A percentile compares a stretch with the other conserved stretches of the same genome.
Evolutionary conservation across 2,329 filamentous ascomycete genomes (phyloP).

Genomic region (Stachybotrys elegans): DNA sequence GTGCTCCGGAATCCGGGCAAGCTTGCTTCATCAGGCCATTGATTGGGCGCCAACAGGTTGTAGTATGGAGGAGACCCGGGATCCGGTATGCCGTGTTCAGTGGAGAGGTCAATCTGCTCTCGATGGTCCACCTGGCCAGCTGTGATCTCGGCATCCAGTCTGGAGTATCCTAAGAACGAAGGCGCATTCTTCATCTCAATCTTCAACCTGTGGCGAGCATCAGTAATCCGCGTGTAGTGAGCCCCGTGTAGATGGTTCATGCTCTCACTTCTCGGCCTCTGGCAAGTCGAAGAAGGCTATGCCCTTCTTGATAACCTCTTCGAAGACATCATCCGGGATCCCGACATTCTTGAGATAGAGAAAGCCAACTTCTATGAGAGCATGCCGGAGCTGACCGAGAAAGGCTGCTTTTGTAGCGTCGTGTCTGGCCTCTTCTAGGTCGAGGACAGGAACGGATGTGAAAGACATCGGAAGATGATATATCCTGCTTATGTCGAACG

Average conservation of each 20-base stretch:
- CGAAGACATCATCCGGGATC: slow-evolving; percentile 60
- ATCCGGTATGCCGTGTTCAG: slow-evolving; percentile 63
- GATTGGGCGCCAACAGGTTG: slow-evolving; percentile 71
- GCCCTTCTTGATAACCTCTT: slow-evolving; percentile 62
- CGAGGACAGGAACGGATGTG: slow-evolving; percentile 70
- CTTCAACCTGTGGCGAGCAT: slow-evolving; percentile 39
- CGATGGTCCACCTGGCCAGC: slow-evolving; percentile 72
- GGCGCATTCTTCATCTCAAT: slow-evolving; percentile 71
- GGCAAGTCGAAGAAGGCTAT: slow-evolving; percentile 74
- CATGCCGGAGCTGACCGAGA: slow-evolving; percentile 64
- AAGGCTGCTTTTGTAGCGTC: slow-evolving; percentile 67
- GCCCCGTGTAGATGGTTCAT: no score
- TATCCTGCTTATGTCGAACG: background rate
- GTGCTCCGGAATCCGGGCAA: slow-evolving; percentile 64
- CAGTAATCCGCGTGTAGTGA: no score
- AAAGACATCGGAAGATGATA: slow-evolving; percentile 62
- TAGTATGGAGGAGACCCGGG: slow-evolving; percentile 63
- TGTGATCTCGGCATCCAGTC: slow-evolving; percentile 64
- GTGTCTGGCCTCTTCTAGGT: slow-evolving; percentile 62
- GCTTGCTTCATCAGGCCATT: slow-evolving; percentile 65
- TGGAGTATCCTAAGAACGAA: slow-evolving; percentile 67
- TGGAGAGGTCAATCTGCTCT: slow-evolving; percentile 83
- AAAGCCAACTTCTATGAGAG: slow-evolving; percentile 82
- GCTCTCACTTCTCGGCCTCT: slow-evolving; percentile 62
- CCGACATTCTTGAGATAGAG: slow-evolving; percentile 79